These are phyloP conservation scores for Starmerella tilneyi DNA, from an alignment of 805 yeast species.

Conservation along the genomic window DNA sequence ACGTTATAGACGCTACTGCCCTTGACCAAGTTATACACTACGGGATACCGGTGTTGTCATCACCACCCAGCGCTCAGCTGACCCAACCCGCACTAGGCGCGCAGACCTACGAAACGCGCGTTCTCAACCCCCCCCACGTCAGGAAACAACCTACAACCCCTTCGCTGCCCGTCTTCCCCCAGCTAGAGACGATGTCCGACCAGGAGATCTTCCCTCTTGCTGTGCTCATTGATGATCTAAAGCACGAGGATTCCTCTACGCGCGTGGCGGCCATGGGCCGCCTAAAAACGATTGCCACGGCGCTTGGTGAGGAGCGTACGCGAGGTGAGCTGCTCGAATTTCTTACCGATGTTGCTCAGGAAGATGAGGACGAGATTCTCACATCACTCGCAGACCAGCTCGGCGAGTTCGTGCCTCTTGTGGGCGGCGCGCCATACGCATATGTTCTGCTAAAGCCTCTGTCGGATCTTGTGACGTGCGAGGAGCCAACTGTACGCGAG, in stretches of 20 bases:
- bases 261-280: slow-evolving; percentile 92
- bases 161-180: background rate
- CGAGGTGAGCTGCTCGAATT: slow-evolving; percentile 83
- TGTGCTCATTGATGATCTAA: slow-evolving; percentile 88
- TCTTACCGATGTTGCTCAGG: slow-evolving; percentile 55
- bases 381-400: slow-evolving; percentile 86
- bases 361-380: slow-evolving; percentile 96
- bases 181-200: slow-evolving; percentile 13
- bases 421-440: slow-evolving; percentile 72
- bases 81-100: background rate
- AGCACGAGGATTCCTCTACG: slow-evolving; percentile 90
- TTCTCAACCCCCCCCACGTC: background rate
- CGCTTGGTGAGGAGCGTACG: slow-evolving; percentile 88
- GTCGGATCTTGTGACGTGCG: slow-evolving; percentile 79
- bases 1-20: too few relatives aligned
- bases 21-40: too few relatives aligned
- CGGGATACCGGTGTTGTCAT: too few relatives aligned
- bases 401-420: slow-evolving; percentile 74
- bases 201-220: slow-evolving; percentile 87
- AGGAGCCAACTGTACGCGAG: slow-evolving; percentile 93
- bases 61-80: too few relatives aligned
- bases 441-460: slow-evolving; percentile 51
- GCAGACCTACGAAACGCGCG: background rate
- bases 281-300: slow-evolving; percentile 86
- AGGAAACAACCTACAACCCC: background rate